phyloP scores from a whole-genome alignment of 1,139 yeast genomes.

The Kluyveromyces sp. region DNA sequence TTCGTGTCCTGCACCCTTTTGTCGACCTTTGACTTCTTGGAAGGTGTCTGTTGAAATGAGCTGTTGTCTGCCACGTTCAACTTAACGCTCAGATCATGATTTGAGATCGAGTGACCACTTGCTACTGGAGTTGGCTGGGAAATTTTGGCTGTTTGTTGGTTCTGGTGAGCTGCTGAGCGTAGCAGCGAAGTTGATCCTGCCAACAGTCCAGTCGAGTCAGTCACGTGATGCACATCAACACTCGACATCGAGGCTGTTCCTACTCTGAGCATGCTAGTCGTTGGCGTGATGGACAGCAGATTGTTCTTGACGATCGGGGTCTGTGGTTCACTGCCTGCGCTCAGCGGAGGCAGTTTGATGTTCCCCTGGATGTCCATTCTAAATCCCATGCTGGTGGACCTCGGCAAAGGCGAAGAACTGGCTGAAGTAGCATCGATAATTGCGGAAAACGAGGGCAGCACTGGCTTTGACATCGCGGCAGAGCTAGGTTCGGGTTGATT shows the following conservation, averaged over 20 bases:
- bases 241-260: background rate
- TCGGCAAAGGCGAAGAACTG: constrained; percentile 5
- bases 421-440: constrained; percentile 5
- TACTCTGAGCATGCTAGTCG: constrained; percentile 6
- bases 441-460: constrained; percentile 6
- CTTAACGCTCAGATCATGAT: background rate
- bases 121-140: background rate
- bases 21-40: background rate
- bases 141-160: background rate
- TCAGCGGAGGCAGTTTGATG: constrained; percentile 27
- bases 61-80: constrained; percentile 2
- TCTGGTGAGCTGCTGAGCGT: background rate
- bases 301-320: constrained; percentile 5
- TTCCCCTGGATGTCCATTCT: constrained; percentile 19
- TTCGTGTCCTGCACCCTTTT: background rate
- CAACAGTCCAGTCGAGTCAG: background rate
- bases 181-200: background rate
- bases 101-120: background rate
- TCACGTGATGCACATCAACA: background rate
- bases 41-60: constrained; percentile 4
- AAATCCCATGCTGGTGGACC: constrained; percentile 7
- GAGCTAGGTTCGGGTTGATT: too few relatives aligned
- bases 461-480: constrained; percentile 2
- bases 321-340: constrained; percentile 4
- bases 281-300: constrained; percentile 6